These are phyloP conservation scores for Fraxinus baroniana DNA, from an alignment of 305 asterid genomes.

Conservation along the genomic window DNA sequence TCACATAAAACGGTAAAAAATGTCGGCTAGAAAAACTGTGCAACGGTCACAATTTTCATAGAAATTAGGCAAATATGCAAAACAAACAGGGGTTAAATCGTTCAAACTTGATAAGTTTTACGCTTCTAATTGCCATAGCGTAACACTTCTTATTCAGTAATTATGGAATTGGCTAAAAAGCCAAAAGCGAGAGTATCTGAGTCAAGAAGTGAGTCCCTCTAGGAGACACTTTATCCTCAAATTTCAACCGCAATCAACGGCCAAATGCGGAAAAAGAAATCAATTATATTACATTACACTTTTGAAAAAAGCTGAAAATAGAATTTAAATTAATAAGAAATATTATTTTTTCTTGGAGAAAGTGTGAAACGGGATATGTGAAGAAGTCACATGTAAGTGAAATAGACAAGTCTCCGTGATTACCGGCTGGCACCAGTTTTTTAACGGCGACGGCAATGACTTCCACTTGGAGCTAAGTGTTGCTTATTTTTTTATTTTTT, in stretches of 20 bases:
- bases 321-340: not conserved
- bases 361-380: conserved; percentile 21
- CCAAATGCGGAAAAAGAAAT: conserved; percentile 1
- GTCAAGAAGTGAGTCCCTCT: not conserved
- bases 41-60: too few species aligned
- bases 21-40: too few species aligned
- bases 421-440: conserved; percentile 50
- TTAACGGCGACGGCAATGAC: conserved; percentile 34
- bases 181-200: not conserved
- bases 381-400: conserved; percentile 40
- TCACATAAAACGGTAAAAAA: too few species aligned
- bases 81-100: too few species aligned
- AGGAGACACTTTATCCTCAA: conserved; percentile 11
- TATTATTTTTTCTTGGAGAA: not conserved
- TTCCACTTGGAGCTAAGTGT: not conserved
- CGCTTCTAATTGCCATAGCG: not conserved
- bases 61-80: too few species aligned
- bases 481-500: not conserved
- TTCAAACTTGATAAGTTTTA: not conserved
- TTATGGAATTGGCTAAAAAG: not conserved
- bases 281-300: conserved; percentile 1
- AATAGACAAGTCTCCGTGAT: conserved; percentile 35
- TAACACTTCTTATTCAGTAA: not conserved
- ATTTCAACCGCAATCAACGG: not conserved
- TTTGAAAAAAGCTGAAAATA: not conserved